Evolutionary conservation across 371 early-diverging fungal genomes (phyloP).

Genomic region (Mucor velutinosus): DNA sequence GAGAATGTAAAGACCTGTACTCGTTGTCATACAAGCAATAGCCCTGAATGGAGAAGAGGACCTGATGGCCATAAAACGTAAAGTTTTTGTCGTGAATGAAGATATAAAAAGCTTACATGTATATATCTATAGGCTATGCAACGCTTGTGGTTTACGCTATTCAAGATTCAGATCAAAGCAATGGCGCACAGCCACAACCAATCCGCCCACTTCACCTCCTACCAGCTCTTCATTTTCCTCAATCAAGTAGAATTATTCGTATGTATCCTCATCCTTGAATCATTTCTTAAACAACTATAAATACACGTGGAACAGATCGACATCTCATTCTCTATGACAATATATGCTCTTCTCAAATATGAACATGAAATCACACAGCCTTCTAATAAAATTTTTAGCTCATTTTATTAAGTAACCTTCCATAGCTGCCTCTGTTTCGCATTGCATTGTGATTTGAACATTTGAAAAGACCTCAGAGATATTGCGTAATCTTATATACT

Average conservation of each 20-base stretch:
- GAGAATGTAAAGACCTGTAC: conserved; percentile 52
- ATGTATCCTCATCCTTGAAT: neutral
- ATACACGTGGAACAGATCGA: no score
- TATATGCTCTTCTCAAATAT: no score
- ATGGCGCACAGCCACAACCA: conserved; percentile 10
- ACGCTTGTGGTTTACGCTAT: conserved; percentile 79
- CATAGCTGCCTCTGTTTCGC: no score
- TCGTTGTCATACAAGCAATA: conserved; percentile 69
- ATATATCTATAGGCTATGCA: conserved; percentile 63
- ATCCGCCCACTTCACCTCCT: neutral
- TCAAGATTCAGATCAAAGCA: conserved; percentile 69
- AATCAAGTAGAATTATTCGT: neutral
- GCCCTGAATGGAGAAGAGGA: conserved; percentile 82
- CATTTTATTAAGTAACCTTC: no score
- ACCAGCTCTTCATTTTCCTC: neutral
- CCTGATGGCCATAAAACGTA: conserved; percentile 82
- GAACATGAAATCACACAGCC: no score
- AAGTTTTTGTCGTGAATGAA: neutral
- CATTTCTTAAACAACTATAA: no score
- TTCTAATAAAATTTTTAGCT: no score
- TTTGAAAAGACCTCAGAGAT: no score
- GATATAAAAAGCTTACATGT: neutral
- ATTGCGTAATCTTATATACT: no score
- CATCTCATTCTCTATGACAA: no score
- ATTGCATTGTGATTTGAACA: no score